Base-by-base conservation (phyloP, 139 green algal genomes). In the Tetraselmis striata region DNA sequence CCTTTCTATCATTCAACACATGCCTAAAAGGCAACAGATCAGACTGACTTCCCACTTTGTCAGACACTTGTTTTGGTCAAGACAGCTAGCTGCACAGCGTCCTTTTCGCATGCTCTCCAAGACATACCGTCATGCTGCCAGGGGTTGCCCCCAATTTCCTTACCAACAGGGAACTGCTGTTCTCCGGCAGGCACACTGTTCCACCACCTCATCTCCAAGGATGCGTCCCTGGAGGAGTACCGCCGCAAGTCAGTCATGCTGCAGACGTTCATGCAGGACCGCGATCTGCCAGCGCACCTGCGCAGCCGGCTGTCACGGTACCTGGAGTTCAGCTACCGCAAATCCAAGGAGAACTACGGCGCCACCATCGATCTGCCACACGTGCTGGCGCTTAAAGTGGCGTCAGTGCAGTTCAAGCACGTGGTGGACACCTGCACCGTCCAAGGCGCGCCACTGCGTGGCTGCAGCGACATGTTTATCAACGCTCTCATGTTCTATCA, bases 141-240 rank as follows among this genome's bases (percentile, higher is more conserved):
- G n/a, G n/a, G n/a, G n/a, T n/a, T n/a, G n/a, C n/a, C n/a, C n/a
- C n/a, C n/a, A n/a, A n/a, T n/a, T n/a, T n/a, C n/a, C n/a, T n/a
- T n/a, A n/a, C n/a, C n/a, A n/a, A n/a, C n/a, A n/a, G n/a, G n/a
- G n/a, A n/a, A n/a, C n/a, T 67, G 18, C 18, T 67, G 45, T 67
- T 18, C 11, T 67, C 45, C 11, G 11, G 5, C 45, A 59, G 85
- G 85, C 75, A 89, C 86, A 27, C 82, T 89, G 29, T 88, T 88
- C 28, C 86, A 89, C 78, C 87, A 89, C 75, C 45, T 89, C 0
- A 79, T 89, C 31, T 85, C 86, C 29, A 89, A 87, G 59, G 85
- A 89, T 76, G 75, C 80, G n/a, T 82, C 83, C 31, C 30, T 85
- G 31, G 83, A 87, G 75, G 85, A 67, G 5, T 67, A 67, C 45